These are phyloP conservation scores for Tinospora cordifolia DNA, from an alignment of 164 flowering plant genomes.

Conservation along the genomic window DNA sequence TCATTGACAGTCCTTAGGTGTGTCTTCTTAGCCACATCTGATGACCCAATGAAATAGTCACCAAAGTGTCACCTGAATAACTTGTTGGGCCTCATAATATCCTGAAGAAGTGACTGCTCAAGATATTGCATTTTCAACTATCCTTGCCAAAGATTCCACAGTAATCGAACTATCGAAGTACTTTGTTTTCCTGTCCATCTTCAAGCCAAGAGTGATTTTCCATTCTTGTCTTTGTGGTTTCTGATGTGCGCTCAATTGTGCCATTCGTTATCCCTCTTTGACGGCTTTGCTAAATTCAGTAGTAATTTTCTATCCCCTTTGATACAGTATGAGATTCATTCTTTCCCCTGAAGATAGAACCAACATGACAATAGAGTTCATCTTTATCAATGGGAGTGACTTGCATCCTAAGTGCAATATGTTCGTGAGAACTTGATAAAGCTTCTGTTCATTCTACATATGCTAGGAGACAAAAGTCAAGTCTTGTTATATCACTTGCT, in stretches of 20 bases:
- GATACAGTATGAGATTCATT: background rate
- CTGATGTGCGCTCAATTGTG: background rate
- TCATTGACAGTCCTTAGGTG: no score
- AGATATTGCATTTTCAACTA: background rate
- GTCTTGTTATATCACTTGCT: no score
- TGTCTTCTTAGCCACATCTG: background rate
- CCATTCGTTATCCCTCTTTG: background rate
- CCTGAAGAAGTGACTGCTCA: background rate
- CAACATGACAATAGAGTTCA: background rate
- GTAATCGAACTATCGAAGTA: background rate
- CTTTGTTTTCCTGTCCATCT: background rate
- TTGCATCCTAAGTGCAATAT: background rate
- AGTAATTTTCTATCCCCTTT: background rate
- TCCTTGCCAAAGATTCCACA: background rate
- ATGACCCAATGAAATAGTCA: background rate
- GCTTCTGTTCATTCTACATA: no score
- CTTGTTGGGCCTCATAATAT: background rate
- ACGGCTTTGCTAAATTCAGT: background rate
- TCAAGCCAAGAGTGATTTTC: background rate
- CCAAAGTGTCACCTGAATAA: background rate
- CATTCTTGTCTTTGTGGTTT: background rate
- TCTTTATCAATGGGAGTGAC: background rate
- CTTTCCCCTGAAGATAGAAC: background rate
- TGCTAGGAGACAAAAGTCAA: no score
- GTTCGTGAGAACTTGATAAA: background rate